Conservation (phyloP, 192 early-diverging fungal genomes). For the Mortierella antarctica region DNA sequence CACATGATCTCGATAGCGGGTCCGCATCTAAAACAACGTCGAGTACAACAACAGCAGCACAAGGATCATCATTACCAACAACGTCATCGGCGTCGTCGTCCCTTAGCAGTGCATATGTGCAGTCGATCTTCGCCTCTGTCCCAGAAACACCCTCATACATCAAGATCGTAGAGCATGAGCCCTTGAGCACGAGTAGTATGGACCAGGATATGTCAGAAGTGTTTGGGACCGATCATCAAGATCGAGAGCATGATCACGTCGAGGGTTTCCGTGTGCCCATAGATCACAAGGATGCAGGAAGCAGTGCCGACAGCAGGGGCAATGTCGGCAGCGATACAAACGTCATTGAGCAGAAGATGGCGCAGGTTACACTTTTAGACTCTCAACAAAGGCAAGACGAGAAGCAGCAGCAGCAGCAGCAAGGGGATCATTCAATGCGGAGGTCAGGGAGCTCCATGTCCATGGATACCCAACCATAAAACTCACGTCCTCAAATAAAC, state of each 20-base stretch:
- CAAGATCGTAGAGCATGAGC: slow-evolving; percentile 39
- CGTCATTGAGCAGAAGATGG: slow-evolving; percentile 6
- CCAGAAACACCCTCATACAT: slow-evolving; percentile 42
- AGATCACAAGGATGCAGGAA: neutral
- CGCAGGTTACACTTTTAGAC: slow-evolving; percentile 14
- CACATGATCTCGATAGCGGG: neutral
- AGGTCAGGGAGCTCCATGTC: slow-evolving; percentile 26
- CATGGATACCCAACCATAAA: slow-evolving; percentile 19
- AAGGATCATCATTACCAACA: neutral
- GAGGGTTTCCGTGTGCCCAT: slow-evolving; percentile 36
- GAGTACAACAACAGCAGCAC: neutral
- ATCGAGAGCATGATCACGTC: slow-evolving; percentile 10
- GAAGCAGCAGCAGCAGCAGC: neutral
- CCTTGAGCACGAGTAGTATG: slow-evolving; percentile 13
- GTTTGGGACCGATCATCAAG: neutral
- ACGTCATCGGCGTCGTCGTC: slow-evolving; percentile 2
- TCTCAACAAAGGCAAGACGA: neutral
- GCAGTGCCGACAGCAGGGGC: neutral
- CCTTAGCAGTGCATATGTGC: slow-evolving; percentile 22
- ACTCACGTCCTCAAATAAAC: neutral
- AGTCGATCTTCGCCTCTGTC: slow-evolving; percentile 35
- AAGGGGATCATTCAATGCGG: neutral
- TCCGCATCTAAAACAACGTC: neutral
- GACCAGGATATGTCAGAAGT: slow-evolving; percentile 18
- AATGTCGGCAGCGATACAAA: neutral